These are phyloP conservation scores for Moesziomyces parantarcticus DNA, from an alignment of 1,284 basidiomycete genomes.

Conservation along the genomic window DNA sequence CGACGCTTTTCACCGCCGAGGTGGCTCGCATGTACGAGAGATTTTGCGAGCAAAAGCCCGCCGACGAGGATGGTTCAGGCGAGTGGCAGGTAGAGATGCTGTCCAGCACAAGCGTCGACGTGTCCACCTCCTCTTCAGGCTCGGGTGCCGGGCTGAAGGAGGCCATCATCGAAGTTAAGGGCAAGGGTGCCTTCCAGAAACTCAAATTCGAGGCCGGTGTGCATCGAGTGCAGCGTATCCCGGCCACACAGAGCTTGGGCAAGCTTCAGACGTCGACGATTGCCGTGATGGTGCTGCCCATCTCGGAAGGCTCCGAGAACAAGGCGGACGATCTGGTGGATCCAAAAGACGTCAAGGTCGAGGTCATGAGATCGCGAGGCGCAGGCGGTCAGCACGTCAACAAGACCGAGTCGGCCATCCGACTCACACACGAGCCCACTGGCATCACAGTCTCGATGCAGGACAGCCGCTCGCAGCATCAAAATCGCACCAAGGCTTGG, in stretches of 20 bases:
- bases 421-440: slow-evolving; percentile 90
- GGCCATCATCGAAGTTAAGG: slow-evolving; percentile 83
- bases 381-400: slow-evolving; percentile 99
- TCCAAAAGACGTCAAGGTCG: slow-evolving; percentile 86
- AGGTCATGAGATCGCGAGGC: slow-evolving; percentile 93
- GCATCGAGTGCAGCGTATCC: slow-evolving; percentile 93
- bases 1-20: slow-evolving; percentile 83
- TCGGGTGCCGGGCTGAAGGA: slow-evolving; percentile 78
- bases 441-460: slow-evolving; percentile 98
- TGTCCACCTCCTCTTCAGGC: slow-evolving; percentile 44
- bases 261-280: slow-evolving; percentile 93
- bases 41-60: slow-evolving; percentile 63
- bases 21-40: slow-evolving; percentile 85
- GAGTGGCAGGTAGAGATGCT: slow-evolving; percentile 58
- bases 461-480: slow-evolving; percentile 95
- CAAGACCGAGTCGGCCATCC: slow-evolving; percentile 97
- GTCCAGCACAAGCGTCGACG: slow-evolving; percentile 56
- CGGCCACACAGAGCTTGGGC: slow-evolving; percentile 85
- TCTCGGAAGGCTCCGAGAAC: slow-evolving; percentile 67
- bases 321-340: slow-evolving; percentile 73
- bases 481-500: slow-evolving; percentile 69
- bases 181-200: slow-evolving; percentile 80
- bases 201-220: slow-evolving; percentile 93
- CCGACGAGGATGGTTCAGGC: slow-evolving; percentile 35
- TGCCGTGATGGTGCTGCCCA: slow-evolving; percentile 72